Evolutionary conservation across 169 alveolate species (phyloP), one percentile per base, ranked within the genome.

Genomic region (Toxoplasma gondii): DNA sequence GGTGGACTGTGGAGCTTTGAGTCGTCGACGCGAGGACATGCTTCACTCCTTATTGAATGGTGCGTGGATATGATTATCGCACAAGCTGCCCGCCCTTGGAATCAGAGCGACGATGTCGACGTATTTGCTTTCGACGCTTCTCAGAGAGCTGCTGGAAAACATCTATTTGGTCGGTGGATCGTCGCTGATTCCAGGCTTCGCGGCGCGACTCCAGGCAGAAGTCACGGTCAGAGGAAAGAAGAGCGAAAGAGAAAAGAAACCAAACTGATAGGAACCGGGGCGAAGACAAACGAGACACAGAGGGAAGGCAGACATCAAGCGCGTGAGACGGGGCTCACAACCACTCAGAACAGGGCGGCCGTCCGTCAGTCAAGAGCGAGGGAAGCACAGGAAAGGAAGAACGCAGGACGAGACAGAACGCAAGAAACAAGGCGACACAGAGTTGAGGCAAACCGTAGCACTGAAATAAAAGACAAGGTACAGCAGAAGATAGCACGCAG

Each of bases 131-230:
- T 49, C 12, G 88, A 31, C 54, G 41, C 34, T 53, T 86, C 58
- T 43, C 80, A 87, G 92, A 22, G 54, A 53, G 54, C 36, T 87
- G 78, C 93, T 90, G 87, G 64, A 67, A 39, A 67, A 67, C 38
- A 80, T 90, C 24, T 69, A 58, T 38, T 58, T 90, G 9, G 93
- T 90, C 31, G 93, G 93, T 27, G 93, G 93, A n/a, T 58, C 93
- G 24, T 90, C 93, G 1, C 69, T 90, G 41, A 90, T 90, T 31
- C 93, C 93, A 10, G 93, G 93, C 34, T 29, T 70, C 31, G 93
- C 93, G 31, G 88, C 74, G 41, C 87, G 93, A 19, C 93, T 90
- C 36, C 93, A 90, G 34, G 69, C 93, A 38, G 93, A 90, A 70
- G 43, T 90, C n/a, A 44, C 45, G 92, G 92, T 87, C 53, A 44